Conservation (phyloP, 495 filamentous ascomycete species). For the Aspergillus biplanus region DNA sequence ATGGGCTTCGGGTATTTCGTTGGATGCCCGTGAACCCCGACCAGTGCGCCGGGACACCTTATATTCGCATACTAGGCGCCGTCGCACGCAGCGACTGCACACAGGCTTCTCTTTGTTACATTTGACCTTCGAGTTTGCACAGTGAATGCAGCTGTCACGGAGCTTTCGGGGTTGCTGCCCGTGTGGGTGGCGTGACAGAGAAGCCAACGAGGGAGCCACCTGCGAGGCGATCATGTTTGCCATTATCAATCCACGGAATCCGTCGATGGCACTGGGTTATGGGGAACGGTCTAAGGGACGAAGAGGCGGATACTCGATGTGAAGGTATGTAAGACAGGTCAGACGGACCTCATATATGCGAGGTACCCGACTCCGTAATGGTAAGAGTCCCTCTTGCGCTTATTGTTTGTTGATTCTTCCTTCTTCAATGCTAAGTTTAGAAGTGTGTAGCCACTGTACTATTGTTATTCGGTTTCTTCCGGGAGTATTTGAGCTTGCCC, state of each 20-base stretch:
- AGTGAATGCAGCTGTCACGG: constrained; percentile 33
- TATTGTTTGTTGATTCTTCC: no score
- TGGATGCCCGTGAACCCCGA: constrained; percentile 12
- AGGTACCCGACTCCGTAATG: not conserved
- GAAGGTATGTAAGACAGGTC: not conserved
- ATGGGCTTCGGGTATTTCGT: constrained; percentile 8
- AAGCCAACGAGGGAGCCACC: not conserved
- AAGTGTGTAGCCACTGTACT: no score
- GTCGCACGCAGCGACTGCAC: constrained; percentile 60
- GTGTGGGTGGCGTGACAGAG: not conserved
- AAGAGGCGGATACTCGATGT: not conserved
- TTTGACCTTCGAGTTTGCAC: constrained; percentile 47
- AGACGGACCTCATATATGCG: not conserved
- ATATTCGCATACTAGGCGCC: constrained; percentile 55
- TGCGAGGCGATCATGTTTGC: not conserved
- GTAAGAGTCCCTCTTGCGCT: no score
- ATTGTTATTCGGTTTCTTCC: no score
- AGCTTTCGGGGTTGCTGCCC: constrained; percentile 22
- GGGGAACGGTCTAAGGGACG: no score
- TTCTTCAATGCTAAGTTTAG: no score
- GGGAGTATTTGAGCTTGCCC: no score
- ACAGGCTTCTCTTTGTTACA: constrained; percentile 61
- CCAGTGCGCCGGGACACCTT: constrained; percentile 50
- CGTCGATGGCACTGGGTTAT: not conserved
- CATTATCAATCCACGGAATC: not conserved